Base-by-base conservation (phyloP, 352 stramenopile species). In the Phytophthora europaea region DNA sequence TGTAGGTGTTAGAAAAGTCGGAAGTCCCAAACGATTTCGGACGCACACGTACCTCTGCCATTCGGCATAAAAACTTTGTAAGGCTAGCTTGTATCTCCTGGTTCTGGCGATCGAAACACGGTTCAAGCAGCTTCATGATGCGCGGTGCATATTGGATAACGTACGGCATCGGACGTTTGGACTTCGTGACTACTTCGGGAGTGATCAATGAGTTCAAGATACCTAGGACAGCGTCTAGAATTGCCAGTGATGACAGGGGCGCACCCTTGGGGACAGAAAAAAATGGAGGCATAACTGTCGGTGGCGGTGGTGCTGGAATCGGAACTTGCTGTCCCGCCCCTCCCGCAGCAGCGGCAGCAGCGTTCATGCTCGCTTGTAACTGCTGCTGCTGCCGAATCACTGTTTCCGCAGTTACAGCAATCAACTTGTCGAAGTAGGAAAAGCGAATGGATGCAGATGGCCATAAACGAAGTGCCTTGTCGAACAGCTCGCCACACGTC, bases 381-480 rank as follows among this genome's bases (percentile, higher is more conserved):
- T 91, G 84, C 67, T 92, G 84, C 38, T 94, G 85, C 33, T 95
- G 90, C 7, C 90, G 84, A 74, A 97, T 89, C 8, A 95, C 85
- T 3, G 87, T 87, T 45, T 97, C 90, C 4, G 90, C 90, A 23
- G 90, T 97, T 20, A 97, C 90, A 26, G 90, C 90, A 31, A 97
- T 95, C n/a, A 97, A 75, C 58, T 97, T 97, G 72, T 97, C 88
- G 73, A 98, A 96, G 74, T 97, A 96, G 43, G 89, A 96, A 70
- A 97, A 96, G 20, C 91, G 88, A n/a, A 98, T 92, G 3, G 86
- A 79, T 6, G 89, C 85, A 26, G 90, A 95, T 0, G 91, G 91
- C 92, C 92, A 98, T 50, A 97, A 61, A 10, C 84, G 83, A 60
- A 98, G 75, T 16, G 89, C 91, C 53, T 94, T 93, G 66, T 95